Evolutionary conservation across 2,329 filamentous ascomycete species (phyloP).

Genomic region (Calonectria montana): DNA sequence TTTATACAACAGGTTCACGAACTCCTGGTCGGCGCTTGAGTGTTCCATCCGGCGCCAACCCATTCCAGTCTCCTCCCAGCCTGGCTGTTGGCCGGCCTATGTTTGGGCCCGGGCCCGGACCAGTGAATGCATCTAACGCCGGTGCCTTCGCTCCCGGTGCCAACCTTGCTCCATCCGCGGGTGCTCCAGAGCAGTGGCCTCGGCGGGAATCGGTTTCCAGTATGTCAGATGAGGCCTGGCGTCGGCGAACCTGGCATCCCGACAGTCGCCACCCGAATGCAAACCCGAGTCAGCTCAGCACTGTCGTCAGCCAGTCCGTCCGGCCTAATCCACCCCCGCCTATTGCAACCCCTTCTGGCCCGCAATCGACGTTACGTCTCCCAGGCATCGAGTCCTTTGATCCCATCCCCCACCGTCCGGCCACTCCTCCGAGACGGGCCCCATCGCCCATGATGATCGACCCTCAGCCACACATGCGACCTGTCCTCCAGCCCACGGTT

Average conservation of each 20-base stretch:
- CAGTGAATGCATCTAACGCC: conserved; percentile 62
- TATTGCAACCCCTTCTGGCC: conserved; percentile 58
- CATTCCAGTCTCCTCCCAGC: conserved; percentile 76
- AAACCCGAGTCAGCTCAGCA: conserved; percentile 78
- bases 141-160: conserved; percentile 66
- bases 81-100: conserved; percentile 66
- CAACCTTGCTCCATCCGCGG: conserved; percentile 73
- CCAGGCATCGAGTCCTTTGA: conserved; percentile 95
- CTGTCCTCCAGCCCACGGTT: conserved; percentile 40
- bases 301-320: conserved; percentile 76
- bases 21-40: conserved; percentile 82
- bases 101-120: conserved; percentile 60
- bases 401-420: conserved; percentile 72
- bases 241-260: conserved; percentile 91
- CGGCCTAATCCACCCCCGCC: conserved; percentile 66
- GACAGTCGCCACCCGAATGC: conserved; percentile 74
- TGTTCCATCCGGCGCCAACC: conserved; percentile 80
- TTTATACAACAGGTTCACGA: conserved; percentile 73
- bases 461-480: conserved; percentile 53
- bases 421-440: conserved; percentile 72
- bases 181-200: conserved; percentile 69
- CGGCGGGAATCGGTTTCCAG: conserved; percentile 74
- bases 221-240: conserved; percentile 78
- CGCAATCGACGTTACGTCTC: conserved; percentile 73
- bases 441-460: conserved; percentile 85